phyloP scores from a whole-genome alignment of 2,329 filamentous ascomycete genomes.

The Mollisiaceae sp. region DNA sequence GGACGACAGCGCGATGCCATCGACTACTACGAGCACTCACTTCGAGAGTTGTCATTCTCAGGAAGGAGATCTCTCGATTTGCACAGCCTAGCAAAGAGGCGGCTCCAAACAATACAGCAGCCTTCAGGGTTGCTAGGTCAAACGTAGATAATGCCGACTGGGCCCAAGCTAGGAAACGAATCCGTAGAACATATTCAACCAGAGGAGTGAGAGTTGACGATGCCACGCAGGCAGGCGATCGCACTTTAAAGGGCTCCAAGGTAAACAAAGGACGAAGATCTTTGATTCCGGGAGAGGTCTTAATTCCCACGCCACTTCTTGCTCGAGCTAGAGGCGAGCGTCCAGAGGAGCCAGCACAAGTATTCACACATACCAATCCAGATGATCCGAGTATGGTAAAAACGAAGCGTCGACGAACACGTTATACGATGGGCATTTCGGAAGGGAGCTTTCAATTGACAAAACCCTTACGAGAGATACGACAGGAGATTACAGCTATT shows the following conservation, averaged over 20 bases:
- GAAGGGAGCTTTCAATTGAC: slow-evolving; percentile 28
- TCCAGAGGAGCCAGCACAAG: background rate
- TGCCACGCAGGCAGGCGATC: slow-evolving; percentile 5
- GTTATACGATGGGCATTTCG: slow-evolving; percentile 18
- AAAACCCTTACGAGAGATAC: slow-evolving; percentile 45
- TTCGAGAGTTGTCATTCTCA: slow-evolving; percentile 49
- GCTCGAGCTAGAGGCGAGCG: slow-evolving; percentile 35
- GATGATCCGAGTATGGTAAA: background rate
- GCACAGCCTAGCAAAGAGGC: background rate
- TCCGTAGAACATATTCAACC: slow-evolving; percentile 40
- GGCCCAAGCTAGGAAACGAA: slow-evolving; percentile 34
- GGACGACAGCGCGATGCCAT: slow-evolving; percentile 51
- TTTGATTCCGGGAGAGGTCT: slow-evolving; percentile 38
- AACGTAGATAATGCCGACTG: slow-evolving; percentile 33
- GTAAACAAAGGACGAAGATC: slow-evolving; percentile 20
- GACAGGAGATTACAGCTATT: slow-evolving; percentile 39
- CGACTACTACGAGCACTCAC: slow-evolving; percentile 50
- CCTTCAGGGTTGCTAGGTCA: background rate
- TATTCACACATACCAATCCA: background rate
- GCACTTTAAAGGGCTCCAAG: slow-evolving; percentile 9
- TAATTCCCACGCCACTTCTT: slow-evolving; percentile 42
- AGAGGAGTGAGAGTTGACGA: slow-evolving; percentile 19
- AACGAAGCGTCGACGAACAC: slow-evolving; percentile 20
- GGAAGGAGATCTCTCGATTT: slow-evolving; percentile 41
- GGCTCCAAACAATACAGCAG: no score